Evolutionary conservation across 768 basidiomycete genomes (phyloP).

Genomic region (Phylloporus sp.): DNA sequence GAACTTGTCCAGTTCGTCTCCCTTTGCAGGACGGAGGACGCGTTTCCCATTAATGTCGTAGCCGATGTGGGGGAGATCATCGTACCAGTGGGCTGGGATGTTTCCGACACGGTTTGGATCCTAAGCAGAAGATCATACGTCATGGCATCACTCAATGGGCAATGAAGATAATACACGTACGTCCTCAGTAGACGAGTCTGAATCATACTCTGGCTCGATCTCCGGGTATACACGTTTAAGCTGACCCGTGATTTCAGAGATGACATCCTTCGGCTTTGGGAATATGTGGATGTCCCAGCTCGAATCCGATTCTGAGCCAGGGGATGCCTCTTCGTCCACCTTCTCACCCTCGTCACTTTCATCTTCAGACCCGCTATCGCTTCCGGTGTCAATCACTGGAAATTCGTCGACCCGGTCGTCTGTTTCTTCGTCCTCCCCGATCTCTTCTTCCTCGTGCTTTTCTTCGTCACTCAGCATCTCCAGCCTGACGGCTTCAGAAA

Average conservation of each 20-base stretch:
- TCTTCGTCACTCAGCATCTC: slow-evolving; percentile 80
- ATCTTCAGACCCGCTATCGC: slow-evolving; percentile 36
- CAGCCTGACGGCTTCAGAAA: slow-evolving; percentile 43
- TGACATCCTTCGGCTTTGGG: slow-evolving; percentile 63
- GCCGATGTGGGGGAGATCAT: slow-evolving; percentile 97
- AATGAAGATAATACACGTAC: slow-evolving; percentile 41
- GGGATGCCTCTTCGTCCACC: slow-evolving; percentile 35
- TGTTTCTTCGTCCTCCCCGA: slow-evolving; percentile 32
- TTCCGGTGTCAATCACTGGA: slow-evolving; percentile 59
- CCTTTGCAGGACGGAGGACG: slow-evolving; percentile 88
- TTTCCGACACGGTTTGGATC: slow-evolving; percentile 93
- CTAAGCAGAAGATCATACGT: slow-evolving; percentile 38
- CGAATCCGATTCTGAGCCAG: slow-evolving; percentile 30
- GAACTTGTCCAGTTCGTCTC: slow-evolving; percentile 97
- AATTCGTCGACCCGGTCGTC: slow-evolving; percentile 70
- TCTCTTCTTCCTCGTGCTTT: slow-evolving; percentile 32
- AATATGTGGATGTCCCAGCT: slow-evolving; percentile 51
- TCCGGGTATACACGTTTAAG: slow-evolving; percentile 81
- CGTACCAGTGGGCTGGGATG: slow-evolving; percentile 98
- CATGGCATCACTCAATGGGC: not conserved
- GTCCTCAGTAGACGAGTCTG: slow-evolving; percentile 89
- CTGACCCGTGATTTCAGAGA: slow-evolving; percentile 81
- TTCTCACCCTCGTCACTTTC: slow-evolving; percentile 35
- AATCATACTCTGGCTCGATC: slow-evolving; percentile 88
- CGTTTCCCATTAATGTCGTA: slow-evolving; percentile 95